Evolutionary conservation across 768 basidiomycete genomes (phyloP).

Genomic region (Ephemerocybe angulata): DNA sequence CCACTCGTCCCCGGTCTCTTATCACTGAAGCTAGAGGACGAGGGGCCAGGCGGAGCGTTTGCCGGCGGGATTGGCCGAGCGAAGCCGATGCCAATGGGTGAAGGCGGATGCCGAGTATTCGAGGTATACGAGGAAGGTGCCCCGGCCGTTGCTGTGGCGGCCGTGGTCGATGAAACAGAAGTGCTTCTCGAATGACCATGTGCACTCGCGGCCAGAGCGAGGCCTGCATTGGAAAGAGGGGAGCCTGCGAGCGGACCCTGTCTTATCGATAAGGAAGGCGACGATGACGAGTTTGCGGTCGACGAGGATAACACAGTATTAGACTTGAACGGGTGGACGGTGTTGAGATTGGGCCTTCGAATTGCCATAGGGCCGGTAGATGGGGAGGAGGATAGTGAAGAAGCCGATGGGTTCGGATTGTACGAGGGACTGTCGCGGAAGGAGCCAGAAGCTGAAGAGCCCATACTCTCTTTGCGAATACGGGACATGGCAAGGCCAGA

Average conservation of each 20-base stretch:
- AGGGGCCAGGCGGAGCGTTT: slow-evolving; percentile 19
- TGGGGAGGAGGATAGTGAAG: slow-evolving; percentile 29
- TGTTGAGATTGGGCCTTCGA: slow-evolving; percentile 28
- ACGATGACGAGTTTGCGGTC: slow-evolving; percentile 17
- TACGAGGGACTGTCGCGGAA: slow-evolving; percentile 17
- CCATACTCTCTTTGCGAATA: slow-evolving; percentile 49
- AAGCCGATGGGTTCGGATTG: slow-evolving; percentile 11
- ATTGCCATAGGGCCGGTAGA: slow-evolving; percentile 28
- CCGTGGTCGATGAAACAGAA: slow-evolving; percentile 4
- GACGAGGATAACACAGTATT: slow-evolving; percentile 33
- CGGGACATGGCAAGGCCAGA: slow-evolving; percentile 38
- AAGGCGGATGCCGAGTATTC: slow-evolving; percentile 21
- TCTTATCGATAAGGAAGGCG: slow-evolving; percentile 32
- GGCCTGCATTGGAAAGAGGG: slow-evolving; percentile 7
- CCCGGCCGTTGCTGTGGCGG: slow-evolving; percentile 5
- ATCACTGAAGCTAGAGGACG: slow-evolving; percentile 26
- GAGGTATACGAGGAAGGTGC: slow-evolving; percentile 8
- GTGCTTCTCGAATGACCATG: slow-evolving; percentile 15
- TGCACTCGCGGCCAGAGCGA: slow-evolving; percentile 5
- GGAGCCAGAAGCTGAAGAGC: slow-evolving; percentile 27
- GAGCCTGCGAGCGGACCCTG: slow-evolving; percentile 11
- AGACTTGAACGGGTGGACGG: slow-evolving; percentile 38
- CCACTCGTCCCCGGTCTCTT: slow-evolving; percentile 20
- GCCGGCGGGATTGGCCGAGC: slow-evolving; percentile 18
- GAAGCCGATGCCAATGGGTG: slow-evolving; percentile 21